These are phyloP conservation scores for Aureobasidium vineae DNA, from an alignment of 2,329 filamentous ascomycete species.

Conservation along the genomic window DNA sequence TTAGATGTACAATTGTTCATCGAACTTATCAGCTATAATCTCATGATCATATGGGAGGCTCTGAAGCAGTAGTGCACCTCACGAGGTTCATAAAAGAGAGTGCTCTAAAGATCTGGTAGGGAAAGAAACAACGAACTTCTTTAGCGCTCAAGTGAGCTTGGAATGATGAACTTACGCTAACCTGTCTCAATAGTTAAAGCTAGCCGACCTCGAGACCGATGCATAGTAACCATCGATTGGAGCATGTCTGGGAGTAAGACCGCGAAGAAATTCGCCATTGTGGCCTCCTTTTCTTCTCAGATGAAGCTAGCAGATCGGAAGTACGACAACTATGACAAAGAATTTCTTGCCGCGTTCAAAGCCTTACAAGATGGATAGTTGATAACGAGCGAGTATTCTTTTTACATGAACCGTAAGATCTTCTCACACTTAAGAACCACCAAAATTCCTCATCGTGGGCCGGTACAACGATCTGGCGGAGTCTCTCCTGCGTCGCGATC, in stretches of 20 bases:
- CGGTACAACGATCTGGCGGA: neutral
- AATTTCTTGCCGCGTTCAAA: neutral
- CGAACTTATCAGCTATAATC: neutral
- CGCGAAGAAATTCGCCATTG: neutral
- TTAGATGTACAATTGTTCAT: neutral
- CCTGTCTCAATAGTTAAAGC: neutral
- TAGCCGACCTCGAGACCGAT: neutral
- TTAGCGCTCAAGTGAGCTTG: neutral
- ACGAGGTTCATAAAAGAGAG: neutral
- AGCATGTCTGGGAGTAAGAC: neutral
- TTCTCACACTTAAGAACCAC: neutral
- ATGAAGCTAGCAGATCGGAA: neutral
- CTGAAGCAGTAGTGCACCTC: neutral
- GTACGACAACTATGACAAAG: neutral
- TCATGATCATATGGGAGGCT: neutral
- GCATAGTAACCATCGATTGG: neutral
- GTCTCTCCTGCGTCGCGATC: neutral
- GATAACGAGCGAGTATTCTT: neutral
- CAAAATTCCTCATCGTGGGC: neutral
- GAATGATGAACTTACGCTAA: neutral
- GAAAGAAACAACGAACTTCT: neutral
- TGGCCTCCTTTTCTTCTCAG: neutral
- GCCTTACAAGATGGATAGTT: neutral
- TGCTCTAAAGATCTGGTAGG: neutral
- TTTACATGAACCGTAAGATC: neutral